Base-by-base conservation (phyloP, 2,329 filamentous ascomycete species). In the Botryosphaeria dothidea region DNA sequence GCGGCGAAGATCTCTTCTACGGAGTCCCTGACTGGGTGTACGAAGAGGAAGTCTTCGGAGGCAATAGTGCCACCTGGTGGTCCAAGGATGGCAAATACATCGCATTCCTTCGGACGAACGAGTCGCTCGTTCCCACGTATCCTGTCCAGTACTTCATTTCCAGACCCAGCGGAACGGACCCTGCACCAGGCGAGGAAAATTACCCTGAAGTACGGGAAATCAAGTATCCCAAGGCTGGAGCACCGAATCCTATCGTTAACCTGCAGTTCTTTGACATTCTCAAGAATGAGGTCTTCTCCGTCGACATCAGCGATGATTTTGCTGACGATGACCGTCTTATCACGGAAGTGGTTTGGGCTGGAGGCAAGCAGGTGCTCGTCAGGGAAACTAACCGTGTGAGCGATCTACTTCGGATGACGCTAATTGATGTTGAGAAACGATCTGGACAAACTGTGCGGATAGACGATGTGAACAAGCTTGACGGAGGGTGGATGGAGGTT, bases 21-120 rank as follows among this genome's bases (percentile, higher is more conserved):
- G 95, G 95, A 19, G 88, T 97, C 21, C 95, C 95, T 0, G 96
- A 99, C 76, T 99, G 95, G 95, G 95, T 98, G 0, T 97, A 96
- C 72, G 92, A 96, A 74, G 88, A 90, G 71, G 92, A 96, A 76
- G 92, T 96, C 3, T 92, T 98, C 67, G 78, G 82, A 15, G 90
- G 86, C 1, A 91, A 92, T 70, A 92, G 87, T 67, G 94, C 92
- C 4, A 96, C 93, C 1, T 99, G 96, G 95, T 99, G 93, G 93
- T 94, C 92, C 36, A 85, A 89, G 38, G 92, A 96, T 75, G 95
- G 93, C 60, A 90, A 92, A 71, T 96, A 91, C 74, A 80, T 99
- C 66, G 92, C 95, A 23, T 99, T 97, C 76, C 81, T 99, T 66
- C 89, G 93, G 31, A 99, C 95, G 5, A 95, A 99, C 75, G 96